Evolutionary conservation across 176 grass and related monocot species (phyloP).

Genomic region (Ampelocalamus luodianensis): DNA sequence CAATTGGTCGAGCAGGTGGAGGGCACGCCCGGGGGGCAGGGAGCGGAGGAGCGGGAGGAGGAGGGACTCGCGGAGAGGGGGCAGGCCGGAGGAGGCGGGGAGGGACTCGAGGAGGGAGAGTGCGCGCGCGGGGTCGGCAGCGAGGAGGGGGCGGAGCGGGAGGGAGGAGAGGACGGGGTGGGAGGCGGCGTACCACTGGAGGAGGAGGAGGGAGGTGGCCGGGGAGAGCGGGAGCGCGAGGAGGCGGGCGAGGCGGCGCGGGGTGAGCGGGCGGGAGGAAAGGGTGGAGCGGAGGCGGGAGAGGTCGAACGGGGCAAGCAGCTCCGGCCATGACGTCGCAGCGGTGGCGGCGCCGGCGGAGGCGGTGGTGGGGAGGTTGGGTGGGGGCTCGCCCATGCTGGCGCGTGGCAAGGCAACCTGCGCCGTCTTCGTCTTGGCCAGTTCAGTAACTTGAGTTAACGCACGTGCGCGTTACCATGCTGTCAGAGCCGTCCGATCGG

Average conservation of each 20-base stretch:
- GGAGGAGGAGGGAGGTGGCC: slow-evolving; percentile 67
- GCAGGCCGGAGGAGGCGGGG: slow-evolving; percentile 34
- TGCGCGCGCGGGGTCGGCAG: slow-evolving; percentile 46
- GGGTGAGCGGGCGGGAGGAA: slow-evolving; percentile 56
- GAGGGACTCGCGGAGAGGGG: slow-evolving; percentile 63
- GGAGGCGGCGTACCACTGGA: slow-evolving; percentile 71
- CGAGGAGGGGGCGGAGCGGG: slow-evolving; percentile 62
- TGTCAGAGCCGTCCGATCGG: background rate
- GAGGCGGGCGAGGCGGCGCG: slow-evolving; percentile 50
- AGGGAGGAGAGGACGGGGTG: slow-evolving; percentile 60
- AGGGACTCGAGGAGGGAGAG: slow-evolving; percentile 54
- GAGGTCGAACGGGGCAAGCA: slow-evolving; percentile 82
- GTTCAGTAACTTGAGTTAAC: background rate
- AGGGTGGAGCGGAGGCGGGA: slow-evolving; percentile 69
- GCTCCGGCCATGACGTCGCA: slow-evolving; percentile 61
- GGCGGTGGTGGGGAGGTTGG: background rate
- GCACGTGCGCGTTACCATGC: background rate
- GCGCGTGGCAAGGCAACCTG: background rate
- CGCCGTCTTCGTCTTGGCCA: too few relatives aligned
- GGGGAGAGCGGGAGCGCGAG: slow-evolving; percentile 75
- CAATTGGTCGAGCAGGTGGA: slow-evolving; percentile 89
- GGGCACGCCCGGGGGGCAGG: slow-evolving; percentile 52
- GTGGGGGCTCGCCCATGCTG: slow-evolving; percentile 25
- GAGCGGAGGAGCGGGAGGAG: slow-evolving; percentile 34
- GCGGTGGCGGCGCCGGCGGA: background rate